phyloP scores from a whole-genome alignment of 768 basidiomycete genomes.

The Pisolithus orientalis region DNA sequence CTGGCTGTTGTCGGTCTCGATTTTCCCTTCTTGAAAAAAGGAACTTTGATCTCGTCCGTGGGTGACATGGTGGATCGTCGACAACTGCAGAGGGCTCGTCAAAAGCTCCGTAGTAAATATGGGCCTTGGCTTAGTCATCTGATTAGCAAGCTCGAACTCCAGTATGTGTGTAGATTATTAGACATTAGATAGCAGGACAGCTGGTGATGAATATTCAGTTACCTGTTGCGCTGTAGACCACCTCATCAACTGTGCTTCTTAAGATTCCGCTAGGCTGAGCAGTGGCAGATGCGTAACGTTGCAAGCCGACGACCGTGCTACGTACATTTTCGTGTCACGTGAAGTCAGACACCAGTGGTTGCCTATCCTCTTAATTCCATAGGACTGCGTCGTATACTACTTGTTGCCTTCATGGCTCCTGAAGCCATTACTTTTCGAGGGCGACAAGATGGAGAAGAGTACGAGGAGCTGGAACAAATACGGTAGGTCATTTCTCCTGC shows the following conservation, averaged over 20 bases:
- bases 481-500: conserved; percentile 34
- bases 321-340: too few species aligned
- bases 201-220: too few species aligned
- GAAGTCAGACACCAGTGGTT: too few species aligned
- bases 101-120: neutral
- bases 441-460: conserved; percentile 31
- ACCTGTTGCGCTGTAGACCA: too few species aligned
- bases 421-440: conserved; percentile 18
- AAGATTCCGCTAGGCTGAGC: too few species aligned
- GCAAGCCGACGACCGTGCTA: too few species aligned
- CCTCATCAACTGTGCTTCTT: too few species aligned
- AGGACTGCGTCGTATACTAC: neutral
- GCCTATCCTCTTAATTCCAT: neutral
- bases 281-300: too few species aligned
- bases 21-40: conserved; percentile 87
- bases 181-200: neutral
- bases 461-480: conserved; percentile 63
- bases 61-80: conserved; percentile 25
- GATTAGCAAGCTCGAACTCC: neutral
- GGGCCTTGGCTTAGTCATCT: conserved; percentile 4
- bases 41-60: conserved; percentile 45
- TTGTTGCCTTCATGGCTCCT: conserved; percentile 15
- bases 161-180: neutral
- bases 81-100: neutral
- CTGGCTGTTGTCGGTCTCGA: conserved; percentile 70